Base-by-base conservation (phyloP, 768 basidiomycete species). In the Suillus alpinus region DNA sequence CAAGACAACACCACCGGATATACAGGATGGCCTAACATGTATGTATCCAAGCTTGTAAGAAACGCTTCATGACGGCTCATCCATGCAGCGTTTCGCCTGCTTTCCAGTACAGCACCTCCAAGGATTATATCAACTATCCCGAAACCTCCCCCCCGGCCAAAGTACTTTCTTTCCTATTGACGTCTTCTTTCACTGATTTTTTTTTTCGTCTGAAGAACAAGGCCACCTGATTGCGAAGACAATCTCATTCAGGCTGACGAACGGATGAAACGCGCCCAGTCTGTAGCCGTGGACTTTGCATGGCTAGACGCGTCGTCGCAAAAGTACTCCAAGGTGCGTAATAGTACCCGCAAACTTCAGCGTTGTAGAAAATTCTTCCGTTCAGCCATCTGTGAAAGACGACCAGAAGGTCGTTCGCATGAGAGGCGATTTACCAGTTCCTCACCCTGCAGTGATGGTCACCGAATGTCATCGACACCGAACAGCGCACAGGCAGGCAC, bases 201-300 rank as follows among this genome's bases (percentile, higher is more conserved):
- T 60, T 58, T 31, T 12, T 6, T 57, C 36, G 14, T 12, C 23
- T 12, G n/a, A 57, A 85, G 83, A 64, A 78, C 76, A 26, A 76
- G 73, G 44, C 81, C 78, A 58, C 85, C 83, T 0, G 80, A 80
- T 34, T 74, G 65, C 5, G 85, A 86, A 65, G 85, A 86, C 63
- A 76, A 68, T 52, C 69, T 74, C 52, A 63, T 39, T 14, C 74
- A 78, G 64, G 84, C 84, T n/a, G 63, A 73, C 47, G 66, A 75
- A 56, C 80, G 85, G 52, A 69, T 67, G 62, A 66, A 67, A 57
- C 77, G 70, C 23, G 77, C 84, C 1, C 51, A 73, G 59, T 71
- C 72, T 5, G 73, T 72, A 31, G 78, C 83, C 1, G 73, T 84
- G 18, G 77, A 82, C 43, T 66, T 68, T 20, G 66, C 71, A 20